Conservation (phyloP, 768 basidiomycete species). For the Xerocomellus chrysenteron region DNA sequence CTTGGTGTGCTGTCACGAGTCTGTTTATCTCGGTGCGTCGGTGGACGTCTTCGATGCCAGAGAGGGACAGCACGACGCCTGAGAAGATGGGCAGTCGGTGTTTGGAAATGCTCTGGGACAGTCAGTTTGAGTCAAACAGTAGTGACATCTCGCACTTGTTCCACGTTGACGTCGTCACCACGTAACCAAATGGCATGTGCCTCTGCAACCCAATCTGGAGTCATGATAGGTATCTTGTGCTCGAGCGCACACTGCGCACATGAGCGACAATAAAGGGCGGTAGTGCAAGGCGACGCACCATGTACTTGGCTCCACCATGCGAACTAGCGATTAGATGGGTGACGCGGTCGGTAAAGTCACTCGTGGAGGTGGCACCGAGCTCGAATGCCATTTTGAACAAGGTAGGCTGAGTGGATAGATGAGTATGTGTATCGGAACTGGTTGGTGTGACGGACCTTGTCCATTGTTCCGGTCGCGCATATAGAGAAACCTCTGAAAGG, state of each 20-base stretch:
- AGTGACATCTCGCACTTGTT: slow-evolving; percentile 44
- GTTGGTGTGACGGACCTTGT: slow-evolving; percentile 57
- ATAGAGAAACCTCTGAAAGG: slow-evolving; percentile 66
- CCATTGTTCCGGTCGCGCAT: slow-evolving; percentile 74
- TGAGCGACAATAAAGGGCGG: neutral
- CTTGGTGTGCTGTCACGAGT: slow-evolving; percentile 57
- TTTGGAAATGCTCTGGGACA: slow-evolving; percentile 49
- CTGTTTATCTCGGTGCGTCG: slow-evolving; percentile 64
- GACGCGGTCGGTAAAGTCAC: slow-evolving; percentile 79
- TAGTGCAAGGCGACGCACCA: slow-evolving; percentile 41
- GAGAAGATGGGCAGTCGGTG: slow-evolving; percentile 76
- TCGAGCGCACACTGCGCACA: slow-evolving; percentile 72
- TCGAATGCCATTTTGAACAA: slow-evolving; percentile 76
- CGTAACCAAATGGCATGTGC: slow-evolving; percentile 71
- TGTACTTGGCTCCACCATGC: slow-evolving; percentile 86
- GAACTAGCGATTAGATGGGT: slow-evolving; percentile 83
- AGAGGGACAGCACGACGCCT: slow-evolving; percentile 66
- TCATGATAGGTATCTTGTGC: slow-evolving; percentile 75
- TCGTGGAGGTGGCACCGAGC: slow-evolving; percentile 70
- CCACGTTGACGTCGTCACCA: slow-evolving; percentile 75
- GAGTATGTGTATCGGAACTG: slow-evolving; percentile 1
- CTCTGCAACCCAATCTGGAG: slow-evolving; percentile 73
- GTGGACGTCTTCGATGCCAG: slow-evolving; percentile 67
- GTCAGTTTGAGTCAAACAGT: neutral
- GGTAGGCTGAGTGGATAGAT: slow-evolving; percentile 45